A percentile compares a stretch with the other conserved stretches of the same genome.
Conservation (phyloP, 805 yeast species). For the Tetrapisispora phaffii region DNA sequence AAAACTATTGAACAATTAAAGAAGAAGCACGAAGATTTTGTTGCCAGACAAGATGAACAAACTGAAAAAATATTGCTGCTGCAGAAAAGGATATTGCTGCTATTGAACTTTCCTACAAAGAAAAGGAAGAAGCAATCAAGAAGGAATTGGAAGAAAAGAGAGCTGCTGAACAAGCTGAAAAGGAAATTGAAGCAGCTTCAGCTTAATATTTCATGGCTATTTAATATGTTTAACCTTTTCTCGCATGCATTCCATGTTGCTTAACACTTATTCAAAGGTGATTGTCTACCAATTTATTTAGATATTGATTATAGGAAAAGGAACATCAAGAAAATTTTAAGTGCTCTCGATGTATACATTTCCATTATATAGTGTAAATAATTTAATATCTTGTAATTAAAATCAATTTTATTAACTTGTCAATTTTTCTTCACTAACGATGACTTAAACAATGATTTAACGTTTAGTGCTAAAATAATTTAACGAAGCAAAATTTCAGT, state of each 20-base stretch:
- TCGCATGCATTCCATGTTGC: neutral
- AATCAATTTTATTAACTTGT: neutral
- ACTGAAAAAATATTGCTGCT: constrained; percentile 65
- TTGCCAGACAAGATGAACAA: constrained; percentile 66
- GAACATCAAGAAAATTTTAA: neutral
- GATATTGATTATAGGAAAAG: constrained; percentile 1
- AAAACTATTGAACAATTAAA: constrained; percentile 56
- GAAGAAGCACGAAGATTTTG: constrained; percentile 59
- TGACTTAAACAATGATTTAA: no score
- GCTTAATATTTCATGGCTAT: neutral
- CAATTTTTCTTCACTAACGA: no score
- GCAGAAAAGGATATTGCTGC: constrained; percentile 72
- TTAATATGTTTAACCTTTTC: no score
- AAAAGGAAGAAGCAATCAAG: constrained; percentile 34
- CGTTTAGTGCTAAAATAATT: no score
- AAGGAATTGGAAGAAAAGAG: constrained; percentile 27
- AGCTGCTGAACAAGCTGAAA: constrained; percentile 21
- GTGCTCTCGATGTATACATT: neutral
- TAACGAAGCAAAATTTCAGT: no score
- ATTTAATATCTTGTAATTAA: neutral
- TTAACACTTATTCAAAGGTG: neutral
- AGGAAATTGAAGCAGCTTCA: constrained; percentile 14
- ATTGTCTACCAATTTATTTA: neutral
- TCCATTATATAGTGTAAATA: neutral
- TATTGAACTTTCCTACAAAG: constrained; percentile 45